These are phyloP conservation scores for Scedosporium apiospermum DNA, from an alignment of 2,329 filamentous ascomycete genomes.

Conservation along the genomic window DNA sequence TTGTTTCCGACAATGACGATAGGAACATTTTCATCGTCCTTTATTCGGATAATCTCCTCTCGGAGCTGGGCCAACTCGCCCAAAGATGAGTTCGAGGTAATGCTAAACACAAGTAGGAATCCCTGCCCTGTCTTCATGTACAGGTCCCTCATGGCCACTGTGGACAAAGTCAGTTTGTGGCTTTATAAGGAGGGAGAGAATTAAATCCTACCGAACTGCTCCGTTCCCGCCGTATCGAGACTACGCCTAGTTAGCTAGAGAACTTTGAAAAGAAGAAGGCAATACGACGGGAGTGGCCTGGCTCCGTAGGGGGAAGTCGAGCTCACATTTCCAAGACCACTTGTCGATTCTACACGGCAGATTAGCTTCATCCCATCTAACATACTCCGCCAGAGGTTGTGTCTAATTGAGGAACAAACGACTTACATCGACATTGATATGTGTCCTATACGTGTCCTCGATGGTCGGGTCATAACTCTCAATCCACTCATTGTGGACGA, in stretches of 20 bases:
- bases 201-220: conserved; percentile 72
- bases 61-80: conserved; percentile 71
- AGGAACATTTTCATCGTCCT: conserved; percentile 74
- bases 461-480: conserved; percentile 77
- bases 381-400: not conserved
- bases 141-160: conserved; percentile 62
- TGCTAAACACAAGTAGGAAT: conserved; percentile 86
- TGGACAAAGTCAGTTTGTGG: conserved; percentile 13
- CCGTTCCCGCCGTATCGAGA: conserved; percentile 82
- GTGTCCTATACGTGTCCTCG: conserved; percentile 67
- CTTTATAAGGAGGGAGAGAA: conserved; percentile 3
- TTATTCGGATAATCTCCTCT: conserved; percentile 85
- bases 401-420: conserved; percentile 17
- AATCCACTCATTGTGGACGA: conserved; percentile 91
- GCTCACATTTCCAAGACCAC: conserved; percentile 81
- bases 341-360: conserved; percentile 59
- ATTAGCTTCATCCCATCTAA: conserved; percentile 5
- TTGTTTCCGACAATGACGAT: conserved; percentile 93
- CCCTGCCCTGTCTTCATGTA: conserved; percentile 94
- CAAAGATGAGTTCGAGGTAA: conserved; percentile 76
- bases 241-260: conserved; percentile 28
- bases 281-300: not conserved
- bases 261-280: conserved; percentile 5
- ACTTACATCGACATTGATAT: conserved; percentile 76
- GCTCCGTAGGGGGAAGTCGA: not conserved